Base-by-base conservation (phyloP, 495 filamentous ascomycete species). In the Lasiosphaeriaceae sp. region DNA sequence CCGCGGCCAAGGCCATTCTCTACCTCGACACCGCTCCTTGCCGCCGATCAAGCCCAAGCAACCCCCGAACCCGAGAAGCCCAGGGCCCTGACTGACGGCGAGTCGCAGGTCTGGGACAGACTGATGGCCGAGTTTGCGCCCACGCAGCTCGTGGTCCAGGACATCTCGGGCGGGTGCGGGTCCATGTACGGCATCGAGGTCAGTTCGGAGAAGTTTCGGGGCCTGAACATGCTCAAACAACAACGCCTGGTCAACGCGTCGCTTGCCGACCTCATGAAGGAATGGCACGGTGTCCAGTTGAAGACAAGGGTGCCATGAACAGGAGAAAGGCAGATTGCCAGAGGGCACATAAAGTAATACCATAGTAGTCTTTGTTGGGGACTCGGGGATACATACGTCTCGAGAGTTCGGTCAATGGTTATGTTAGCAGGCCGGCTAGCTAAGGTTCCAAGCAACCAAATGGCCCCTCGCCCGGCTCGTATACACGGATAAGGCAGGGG, bases 131-230 rank as follows among this genome's bases (percentile, higher is more conserved):
- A 76, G 62, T 73, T 78, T 47, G 47, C 64, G n/a, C 75, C 77
- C 23, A 74, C 74, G 0, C 59, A 76, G 47, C 71, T 78, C 22
- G 58, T 81, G 65, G 87, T 91, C n/a, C 85, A 83, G 64, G 88
- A 91, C 69, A 81, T 91, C 50, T 85, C 81, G n/a, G 88, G 88
- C 35, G 88, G 88, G 26, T 91, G 88, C 71, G 88, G 88, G 46
- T 83, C 80, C 54, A 90, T 91, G 88, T 91, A 90, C 71, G 83
- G 77, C 53, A 83, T 91, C 58, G 85, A 90, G 58, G 82, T 90
- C 59, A 71, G 77, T 51, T 86, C 83, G 19, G 73, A 77, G 50
- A 80, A 74, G 71, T 91, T 91, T 68, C 74, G 80, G 49, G 88
- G 87, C 26, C 52, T 83, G 59, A 75, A 73, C 55, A 80, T 89